phyloP scores from a whole-genome alignment of 495 filamentous ascomycete genomes.

The Cairneyella variabilis region DNA sequence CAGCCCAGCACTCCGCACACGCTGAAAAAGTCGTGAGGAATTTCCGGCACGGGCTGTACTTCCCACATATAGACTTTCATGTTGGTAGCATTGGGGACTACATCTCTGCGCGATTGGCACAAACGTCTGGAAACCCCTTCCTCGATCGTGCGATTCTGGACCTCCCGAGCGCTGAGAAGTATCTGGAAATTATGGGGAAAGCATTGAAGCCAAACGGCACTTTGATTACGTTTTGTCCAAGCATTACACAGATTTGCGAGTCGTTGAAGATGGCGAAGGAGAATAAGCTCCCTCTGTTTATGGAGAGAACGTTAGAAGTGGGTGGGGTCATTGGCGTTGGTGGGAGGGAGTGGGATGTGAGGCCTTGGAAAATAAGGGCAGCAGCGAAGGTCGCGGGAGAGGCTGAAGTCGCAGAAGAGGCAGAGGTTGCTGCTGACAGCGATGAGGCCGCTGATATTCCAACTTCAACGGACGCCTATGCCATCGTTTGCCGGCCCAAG shows the following conservation, averaged over 20 bases:
- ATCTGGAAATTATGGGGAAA: conserved; percentile 53
- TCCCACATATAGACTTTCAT: conserved; percentile 64
- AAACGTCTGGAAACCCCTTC: conserved; percentile 49
- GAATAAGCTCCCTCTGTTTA: conserved; percentile 47
- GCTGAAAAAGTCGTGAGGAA: conserved; percentile 57
- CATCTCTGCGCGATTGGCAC: conserved; percentile 46
- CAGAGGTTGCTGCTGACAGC: conserved; percentile 2
- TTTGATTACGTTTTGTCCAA: conserved; percentile 68
- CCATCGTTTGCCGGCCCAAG: conserved; percentile 67
- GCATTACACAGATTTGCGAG: conserved; percentile 68
- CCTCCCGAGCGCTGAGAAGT: conserved; percentile 55
- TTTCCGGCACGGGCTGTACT: conserved; percentile 69
- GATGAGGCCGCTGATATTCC: background rate
- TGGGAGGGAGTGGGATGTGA: conserved; percentile 61
- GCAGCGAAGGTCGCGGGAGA: conserved; percentile 12
- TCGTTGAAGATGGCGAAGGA: conserved; percentile 51
- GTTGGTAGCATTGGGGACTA: conserved; percentile 61
- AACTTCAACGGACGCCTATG: conserved; percentile 35
- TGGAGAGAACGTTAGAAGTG: conserved; percentile 64
- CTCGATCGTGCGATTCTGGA: conserved; percentile 67
- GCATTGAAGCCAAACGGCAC: conserved; percentile 58
- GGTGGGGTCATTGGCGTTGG: conserved; percentile 52
- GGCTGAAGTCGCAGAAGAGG: conserved; percentile 6
- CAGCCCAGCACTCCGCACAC: conserved; percentile 50
- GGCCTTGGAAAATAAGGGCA: conserved; percentile 44